Evolutionary conservation across 192 early-diverging fungal species (phyloP).

Genomic region (Mortierella claussenii): DNA sequence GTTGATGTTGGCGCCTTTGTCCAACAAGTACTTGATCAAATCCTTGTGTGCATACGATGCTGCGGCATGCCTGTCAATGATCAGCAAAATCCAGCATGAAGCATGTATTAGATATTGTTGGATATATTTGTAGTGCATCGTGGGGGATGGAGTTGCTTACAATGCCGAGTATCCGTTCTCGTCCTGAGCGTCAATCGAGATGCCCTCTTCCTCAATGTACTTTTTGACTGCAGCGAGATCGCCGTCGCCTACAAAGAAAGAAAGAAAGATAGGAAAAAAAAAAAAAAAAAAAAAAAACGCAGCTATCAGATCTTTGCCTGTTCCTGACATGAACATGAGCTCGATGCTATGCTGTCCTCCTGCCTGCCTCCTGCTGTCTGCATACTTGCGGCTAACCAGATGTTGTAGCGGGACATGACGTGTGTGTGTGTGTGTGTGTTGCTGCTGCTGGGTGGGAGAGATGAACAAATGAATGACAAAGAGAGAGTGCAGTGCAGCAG

Average conservation of each 20-base stretch:
- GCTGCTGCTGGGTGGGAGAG: background rate
- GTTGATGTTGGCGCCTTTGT: slow-evolving; percentile 72
- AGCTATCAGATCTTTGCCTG: background rate
- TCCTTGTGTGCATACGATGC: slow-evolving; percentile 77
- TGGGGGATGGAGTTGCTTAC: slow-evolving; percentile 44
- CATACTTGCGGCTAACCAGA: background rate
- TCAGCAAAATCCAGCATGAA: background rate
- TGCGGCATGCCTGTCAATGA: slow-evolving; percentile 66
- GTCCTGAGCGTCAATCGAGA: slow-evolving; percentile 74
- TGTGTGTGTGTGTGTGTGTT: too few species aligned
- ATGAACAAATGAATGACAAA: background rate
- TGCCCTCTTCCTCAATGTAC: slow-evolving; percentile 61
- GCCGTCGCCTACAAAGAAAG: slow-evolving; percentile 23
- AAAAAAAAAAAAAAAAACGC: slow-evolving; percentile 4
- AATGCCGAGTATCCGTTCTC: slow-evolving; percentile 84
- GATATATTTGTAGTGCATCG: background rate
- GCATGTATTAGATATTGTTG: background rate
- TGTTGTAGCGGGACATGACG: background rate
- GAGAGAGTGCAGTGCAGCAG: too few species aligned
- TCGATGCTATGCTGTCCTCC: too few species aligned
- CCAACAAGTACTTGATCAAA: slow-evolving; percentile 73
- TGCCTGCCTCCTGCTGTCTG: too few species aligned
- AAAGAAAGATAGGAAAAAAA: background rate
- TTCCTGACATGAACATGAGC: too few species aligned
- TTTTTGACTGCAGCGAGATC: slow-evolving; percentile 52